Percentiles rank a stretch among this genome's conserved stretches.
These are phyloP conservation scores for Rutidosis leptorrhynchoides DNA, from an alignment of 129 eudicot species.

Conservation along the genomic window DNA sequence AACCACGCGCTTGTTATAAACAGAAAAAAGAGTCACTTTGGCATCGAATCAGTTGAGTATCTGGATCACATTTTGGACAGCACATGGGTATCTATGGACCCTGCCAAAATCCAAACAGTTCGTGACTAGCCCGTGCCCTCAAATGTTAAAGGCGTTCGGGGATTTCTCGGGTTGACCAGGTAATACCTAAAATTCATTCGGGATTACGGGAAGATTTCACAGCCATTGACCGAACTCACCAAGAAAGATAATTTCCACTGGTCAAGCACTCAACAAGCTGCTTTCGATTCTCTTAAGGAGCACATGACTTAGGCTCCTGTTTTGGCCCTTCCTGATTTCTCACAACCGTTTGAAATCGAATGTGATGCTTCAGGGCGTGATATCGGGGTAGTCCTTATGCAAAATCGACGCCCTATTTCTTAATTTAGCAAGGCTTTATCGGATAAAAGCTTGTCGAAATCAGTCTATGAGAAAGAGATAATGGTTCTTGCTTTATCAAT, in stretches of 20 bases:
- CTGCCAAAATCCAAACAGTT: no score
- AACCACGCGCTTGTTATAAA: neutral
- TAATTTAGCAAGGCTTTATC: neutral
- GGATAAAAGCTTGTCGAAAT: neutral
- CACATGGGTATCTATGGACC: neutral
- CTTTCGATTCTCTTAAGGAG: neutral
- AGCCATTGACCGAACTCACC: no score
- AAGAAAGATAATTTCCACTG: no score
- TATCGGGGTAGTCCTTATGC: no score
- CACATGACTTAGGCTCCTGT: neutral
- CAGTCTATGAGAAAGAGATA: neutral
- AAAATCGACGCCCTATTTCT: neutral
- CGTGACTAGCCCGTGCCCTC: no score
- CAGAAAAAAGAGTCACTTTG: conserved; percentile 2
- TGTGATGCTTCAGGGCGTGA: neutral
- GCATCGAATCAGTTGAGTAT: neutral
- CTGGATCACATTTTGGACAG: neutral
- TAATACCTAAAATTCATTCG: no score
- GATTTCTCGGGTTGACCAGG: no score
- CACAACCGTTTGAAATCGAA: neutral
- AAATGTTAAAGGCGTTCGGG: no score
- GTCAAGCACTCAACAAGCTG: neutral
- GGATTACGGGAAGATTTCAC: no score
- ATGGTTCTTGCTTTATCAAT: neutral
- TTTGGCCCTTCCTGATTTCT: neutral